Conservation (phyloP, 2,329 filamentous ascomycete species). For the Geosmithia morbida region DNA sequence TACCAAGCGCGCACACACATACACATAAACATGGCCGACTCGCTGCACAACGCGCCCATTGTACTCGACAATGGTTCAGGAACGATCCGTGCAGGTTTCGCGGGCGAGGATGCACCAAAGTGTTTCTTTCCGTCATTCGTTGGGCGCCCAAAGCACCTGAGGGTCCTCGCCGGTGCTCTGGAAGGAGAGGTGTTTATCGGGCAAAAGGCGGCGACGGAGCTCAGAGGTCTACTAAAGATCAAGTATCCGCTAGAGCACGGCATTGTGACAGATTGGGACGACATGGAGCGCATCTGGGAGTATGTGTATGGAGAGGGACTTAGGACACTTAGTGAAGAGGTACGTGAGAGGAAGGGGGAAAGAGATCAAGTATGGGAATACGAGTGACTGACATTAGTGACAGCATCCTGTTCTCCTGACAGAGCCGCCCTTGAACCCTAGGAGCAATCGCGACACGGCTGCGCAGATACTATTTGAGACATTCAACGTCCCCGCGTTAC, state of each 20-base stretch:
- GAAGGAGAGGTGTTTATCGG: conserved; percentile 98
- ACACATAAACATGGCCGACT: conserved; percentile 33
- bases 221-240: conserved; percentile 89
- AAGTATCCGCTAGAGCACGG: conserved; percentile 92
- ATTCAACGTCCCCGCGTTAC: conserved; percentile 92
- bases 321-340: conserved; percentile 95
- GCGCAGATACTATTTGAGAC: conserved; percentile 98
- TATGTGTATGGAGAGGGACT: conserved; percentile 93
- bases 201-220: conserved; percentile 71
- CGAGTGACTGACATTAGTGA: conserved; percentile 6
- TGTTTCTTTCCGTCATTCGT: conserved; percentile 97
- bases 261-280: conserved; percentile 98
- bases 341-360: conserved; percentile 16
- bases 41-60: conserved; percentile 91
- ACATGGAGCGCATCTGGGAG: conserved; percentile 99
- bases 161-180: conserved; percentile 88
- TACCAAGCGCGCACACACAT: not conserved
- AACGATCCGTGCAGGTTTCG: conserved; percentile 93
- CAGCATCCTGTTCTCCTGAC: conserved; percentile 92
- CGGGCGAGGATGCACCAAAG: conserved; percentile 88
- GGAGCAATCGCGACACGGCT: conserved; percentile 88
- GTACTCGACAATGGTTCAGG: conserved; percentile 98
- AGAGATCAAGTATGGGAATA: not conserved
- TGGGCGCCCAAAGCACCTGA: conserved; percentile 84
- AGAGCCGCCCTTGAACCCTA: conserved; percentile 88